Conservation (phyloP, 495 filamentous ascomycete species). For the Platismatia glauca region DNA sequence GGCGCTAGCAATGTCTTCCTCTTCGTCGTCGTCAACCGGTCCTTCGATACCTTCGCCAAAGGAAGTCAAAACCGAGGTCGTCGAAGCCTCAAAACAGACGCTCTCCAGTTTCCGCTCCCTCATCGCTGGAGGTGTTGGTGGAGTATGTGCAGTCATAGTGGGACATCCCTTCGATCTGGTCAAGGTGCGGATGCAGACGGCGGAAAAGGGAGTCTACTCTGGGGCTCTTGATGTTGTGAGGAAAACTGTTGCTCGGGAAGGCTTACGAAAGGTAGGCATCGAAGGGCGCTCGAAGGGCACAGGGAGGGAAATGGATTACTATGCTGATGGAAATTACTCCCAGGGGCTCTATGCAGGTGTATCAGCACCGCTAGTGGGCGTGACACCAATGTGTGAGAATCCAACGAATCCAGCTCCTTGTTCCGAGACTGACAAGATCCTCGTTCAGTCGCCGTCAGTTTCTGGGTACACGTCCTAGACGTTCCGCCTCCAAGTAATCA, state of each 20-base stretch:
- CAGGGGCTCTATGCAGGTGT: conserved; percentile 97
- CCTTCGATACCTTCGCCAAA: background rate
- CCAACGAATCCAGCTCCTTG: background rate
- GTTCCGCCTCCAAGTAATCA: background rate
- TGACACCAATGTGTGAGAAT: conserved; percentile 95
- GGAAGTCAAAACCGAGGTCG: conserved; percentile 24
- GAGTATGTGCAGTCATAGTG: conserved; percentile 84
- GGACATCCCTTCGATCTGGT: conserved; percentile 97
- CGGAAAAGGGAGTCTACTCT: conserved; percentile 84
- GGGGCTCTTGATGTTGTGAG: conserved; percentile 85
- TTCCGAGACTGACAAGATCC: background rate
- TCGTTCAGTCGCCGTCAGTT: conserved; percentile 80
- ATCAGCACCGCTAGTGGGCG: conserved; percentile 84
- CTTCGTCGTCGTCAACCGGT: background rate
- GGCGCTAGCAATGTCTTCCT: background rate
- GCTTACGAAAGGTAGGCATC: conserved; percentile 52
- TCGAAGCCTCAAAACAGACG: conserved; percentile 29
- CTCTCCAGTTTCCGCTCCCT: conserved; percentile 58
- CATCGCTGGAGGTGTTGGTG: conserved; percentile 83
- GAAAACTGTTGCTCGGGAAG: conserved; percentile 81
- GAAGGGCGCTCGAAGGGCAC: background rate
- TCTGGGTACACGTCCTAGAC: conserved; percentile 49
- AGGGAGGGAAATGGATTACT: background rate
- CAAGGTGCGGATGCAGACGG: conserved; percentile 94
- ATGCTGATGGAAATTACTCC: background rate